Conservation (phyloP, 257 asterid species). For the Primulina tabacum region DNA sequence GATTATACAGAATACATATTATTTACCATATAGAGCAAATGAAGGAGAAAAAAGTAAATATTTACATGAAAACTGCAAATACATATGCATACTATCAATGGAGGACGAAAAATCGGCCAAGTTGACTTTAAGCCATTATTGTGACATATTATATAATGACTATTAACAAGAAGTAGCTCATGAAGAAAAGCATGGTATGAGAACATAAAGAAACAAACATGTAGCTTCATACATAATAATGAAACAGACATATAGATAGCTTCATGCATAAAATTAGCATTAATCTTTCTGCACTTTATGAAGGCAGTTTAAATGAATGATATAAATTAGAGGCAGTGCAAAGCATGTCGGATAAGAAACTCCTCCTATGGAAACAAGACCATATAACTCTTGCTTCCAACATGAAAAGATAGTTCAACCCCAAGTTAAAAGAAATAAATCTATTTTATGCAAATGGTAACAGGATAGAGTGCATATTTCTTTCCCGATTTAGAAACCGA, state of each 20-base stretch:
- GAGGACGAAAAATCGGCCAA: not conserved
- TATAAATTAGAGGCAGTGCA: too few species aligned
- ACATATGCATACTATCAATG: not conserved
- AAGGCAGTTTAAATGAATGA: too few species aligned
- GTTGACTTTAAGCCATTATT: not conserved
- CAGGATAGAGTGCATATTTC: conserved; percentile 1
- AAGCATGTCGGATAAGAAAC: not conserved
- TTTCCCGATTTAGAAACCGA: not conserved
- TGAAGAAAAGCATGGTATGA: too few species aligned
- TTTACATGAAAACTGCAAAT: not conserved
- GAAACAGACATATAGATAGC: too few species aligned
- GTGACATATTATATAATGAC: not conserved
- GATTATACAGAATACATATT: not conserved
- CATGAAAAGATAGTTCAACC: conserved; percentile 9
- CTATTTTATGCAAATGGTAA: not conserved
- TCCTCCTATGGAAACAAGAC: conserved; percentile 2
- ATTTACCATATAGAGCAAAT: not conserved
- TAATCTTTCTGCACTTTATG: not conserved
- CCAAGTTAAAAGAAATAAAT: conserved; percentile 2
- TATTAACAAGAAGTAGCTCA: not conserved
- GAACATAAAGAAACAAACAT: too few species aligned
- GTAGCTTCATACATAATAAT: too few species aligned
- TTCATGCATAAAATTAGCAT: too few species aligned
- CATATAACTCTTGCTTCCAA: not conserved
- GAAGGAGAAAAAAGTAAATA: too few species aligned